Base-by-base conservation (phyloP, 1,284 basidiomycete species). In the Heterobasidion irregulare region DNA sequence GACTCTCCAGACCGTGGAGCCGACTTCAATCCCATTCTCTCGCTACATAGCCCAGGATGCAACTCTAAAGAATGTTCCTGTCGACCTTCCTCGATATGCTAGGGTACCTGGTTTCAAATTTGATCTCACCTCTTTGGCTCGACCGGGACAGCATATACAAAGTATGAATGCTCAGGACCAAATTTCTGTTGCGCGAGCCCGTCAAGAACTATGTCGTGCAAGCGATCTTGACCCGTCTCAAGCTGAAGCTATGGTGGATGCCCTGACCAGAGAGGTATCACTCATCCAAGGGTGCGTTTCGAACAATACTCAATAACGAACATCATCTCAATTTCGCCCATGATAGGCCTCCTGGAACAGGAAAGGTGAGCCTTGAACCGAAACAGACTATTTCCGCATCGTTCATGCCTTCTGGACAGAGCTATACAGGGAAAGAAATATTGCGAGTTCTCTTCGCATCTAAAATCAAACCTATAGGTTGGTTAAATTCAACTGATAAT, bases 21-120 rank as follows among this genome's bases (percentile, higher is more conserved):
- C 68, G 2, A 65, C 66, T 15, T 62, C 48, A 12, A 57, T 67
- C 6, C 68, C 68, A 1, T 67, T 68, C 52, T 56, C 57, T 9
- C 43, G 57, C 8, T 58, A 63, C 45, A 63, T 69, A 52, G 58
- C 9, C 56, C 59, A 1, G 56, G 53, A 12, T 53, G 33, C 12
- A 15, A 49, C 44, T 43, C 57, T 63, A 6, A 53, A 36, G 9
- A 56, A 48, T 0, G 12, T 64, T 1, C 16, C 47, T 49, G 13
- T 58, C 64, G 33, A 48, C 13, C 58, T 61, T 7, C 67, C 67
- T 1, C 64, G 59, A 8, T 69, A 69, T 36, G 60, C 66, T 2
- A 55, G 56, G 7, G 54, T 59, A 2, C 67, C 66, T 3, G 46
- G 51, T 5, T 68, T 66, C 54, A 58, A 51, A 8, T 68, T 63